These are phyloP conservation scores for Pichia membranifaciens DNA, from an alignment of 805 yeast species.

Conservation along the genomic window DNA sequence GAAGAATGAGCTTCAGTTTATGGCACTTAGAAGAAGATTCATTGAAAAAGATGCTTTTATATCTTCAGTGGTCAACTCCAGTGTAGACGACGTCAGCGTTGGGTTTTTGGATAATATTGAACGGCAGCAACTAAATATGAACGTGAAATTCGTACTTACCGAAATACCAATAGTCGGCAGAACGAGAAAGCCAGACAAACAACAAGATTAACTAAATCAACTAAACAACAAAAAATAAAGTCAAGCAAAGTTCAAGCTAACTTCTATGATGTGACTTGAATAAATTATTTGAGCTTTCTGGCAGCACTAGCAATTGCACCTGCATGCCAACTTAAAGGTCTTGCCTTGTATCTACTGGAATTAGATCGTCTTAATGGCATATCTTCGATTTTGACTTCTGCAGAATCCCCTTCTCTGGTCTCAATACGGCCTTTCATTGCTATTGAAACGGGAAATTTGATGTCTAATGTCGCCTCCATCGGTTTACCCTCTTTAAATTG, in stretches of 20 bases:
- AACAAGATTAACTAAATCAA: neutral
- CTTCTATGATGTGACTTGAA: too few species aligned
- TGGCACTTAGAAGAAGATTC: constrained; percentile 17
- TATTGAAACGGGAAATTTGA: constrained; percentile 4
- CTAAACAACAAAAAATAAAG: neutral
- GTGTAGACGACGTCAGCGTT: constrained; percentile 21
- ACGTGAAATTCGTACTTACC: constrained; percentile 40
- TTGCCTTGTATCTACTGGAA: constrained; percentile 4
- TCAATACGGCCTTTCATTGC: neutral
- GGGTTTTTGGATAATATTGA: constrained; percentile 21
- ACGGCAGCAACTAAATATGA: constrained; percentile 17
- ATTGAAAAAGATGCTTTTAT: constrained; percentile 14
- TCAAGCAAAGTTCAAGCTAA: neutral
- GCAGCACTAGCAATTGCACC: constrained; percentile 8
- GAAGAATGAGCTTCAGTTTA: constrained; percentile 1
- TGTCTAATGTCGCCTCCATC: neutral
- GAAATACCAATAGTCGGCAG: constrained; percentile 37
- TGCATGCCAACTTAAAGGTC: constrained; percentile 13
- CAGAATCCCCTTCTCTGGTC: neutral
- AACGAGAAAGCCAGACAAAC: constrained; percentile 17
- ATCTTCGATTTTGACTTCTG: neutral
- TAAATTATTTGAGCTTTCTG: constrained; percentile 4
- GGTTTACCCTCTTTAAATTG: neutral
- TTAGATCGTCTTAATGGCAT: constrained; percentile 2
- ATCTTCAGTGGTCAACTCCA: constrained; percentile 14